phyloP scores from a whole-genome alignment of 1,284 basidiomycete species.

The Pseudozyma thailandica region DNA sequence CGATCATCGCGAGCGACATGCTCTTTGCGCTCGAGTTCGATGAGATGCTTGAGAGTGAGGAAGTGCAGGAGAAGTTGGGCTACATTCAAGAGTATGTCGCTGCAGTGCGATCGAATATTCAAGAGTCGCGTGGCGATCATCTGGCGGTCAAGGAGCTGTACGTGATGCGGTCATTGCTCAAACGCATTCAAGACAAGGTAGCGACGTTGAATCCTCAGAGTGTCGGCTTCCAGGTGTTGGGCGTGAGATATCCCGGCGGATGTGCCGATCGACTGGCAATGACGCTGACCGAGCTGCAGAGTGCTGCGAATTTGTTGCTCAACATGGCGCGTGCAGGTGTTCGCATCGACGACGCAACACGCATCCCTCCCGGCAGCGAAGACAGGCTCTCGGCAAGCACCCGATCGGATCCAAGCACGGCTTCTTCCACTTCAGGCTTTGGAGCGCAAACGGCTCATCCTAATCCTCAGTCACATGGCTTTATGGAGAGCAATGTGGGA shows the following conservation, averaged over 20 bases:
- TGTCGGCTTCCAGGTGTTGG: conserved; percentile 36
- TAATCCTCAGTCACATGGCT: conserved; percentile 8
- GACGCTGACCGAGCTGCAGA: conserved; percentile 41
- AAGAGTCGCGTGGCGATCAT: conserved; percentile 47
- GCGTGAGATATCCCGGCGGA: conserved; percentile 36
- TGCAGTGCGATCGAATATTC: conserved; percentile 36
- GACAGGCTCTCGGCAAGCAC: conserved; percentile 16
- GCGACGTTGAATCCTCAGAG: conserved; percentile 39
- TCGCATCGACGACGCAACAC: conserved; percentile 39
- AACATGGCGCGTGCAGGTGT: conserved; percentile 45
- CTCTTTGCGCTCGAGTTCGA: conserved; percentile 35
- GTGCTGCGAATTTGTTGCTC: conserved; percentile 38
- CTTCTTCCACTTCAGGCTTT: conserved; percentile 2
- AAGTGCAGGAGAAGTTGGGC: conserved; percentile 39
- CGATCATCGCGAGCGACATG: conserved; percentile 45
- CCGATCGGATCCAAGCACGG: conserved; percentile 20
- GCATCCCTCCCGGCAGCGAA: conserved; percentile 30
- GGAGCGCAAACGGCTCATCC: not conserved
- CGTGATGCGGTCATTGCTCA: conserved; percentile 45
- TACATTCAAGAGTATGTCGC: conserved; percentile 47
- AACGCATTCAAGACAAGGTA: conserved; percentile 42
- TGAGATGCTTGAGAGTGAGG: conserved; percentile 23
- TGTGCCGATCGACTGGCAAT: conserved; percentile 40
- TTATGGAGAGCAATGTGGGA: not conserved
- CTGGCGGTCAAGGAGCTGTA: conserved; percentile 44